Percentiles rank a stretch among this genome's conserved stretches.
Conservation (phyloP, 352 stramenopile genomes). For the Globisporangium recalcitrans region DNA sequence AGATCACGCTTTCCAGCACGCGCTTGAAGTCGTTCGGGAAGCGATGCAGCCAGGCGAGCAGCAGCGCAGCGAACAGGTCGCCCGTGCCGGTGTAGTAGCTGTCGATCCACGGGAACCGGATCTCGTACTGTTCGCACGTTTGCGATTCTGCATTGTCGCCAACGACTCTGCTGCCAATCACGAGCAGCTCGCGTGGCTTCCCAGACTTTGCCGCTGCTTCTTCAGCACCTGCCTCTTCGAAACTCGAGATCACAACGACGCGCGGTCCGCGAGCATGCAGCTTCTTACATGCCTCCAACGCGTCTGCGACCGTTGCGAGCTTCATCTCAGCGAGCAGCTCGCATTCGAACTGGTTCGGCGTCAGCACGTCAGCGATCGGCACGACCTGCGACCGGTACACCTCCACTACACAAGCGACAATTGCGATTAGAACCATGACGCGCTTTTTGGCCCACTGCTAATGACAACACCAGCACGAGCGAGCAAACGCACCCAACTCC, state of each 20-base stretch:
- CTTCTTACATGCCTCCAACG: conserved; percentile 62
- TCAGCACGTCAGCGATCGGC: conserved; percentile 79
- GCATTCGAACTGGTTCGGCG: conserved; percentile 84
- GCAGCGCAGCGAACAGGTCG: conserved; percentile 75
- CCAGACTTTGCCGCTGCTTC: conserved; percentile 25
- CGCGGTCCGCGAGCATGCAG: conserved; percentile 65
- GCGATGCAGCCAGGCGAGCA: conserved; percentile 74
- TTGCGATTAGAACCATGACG: conserved; percentile 3
- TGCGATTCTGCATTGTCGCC: conserved; percentile 5
- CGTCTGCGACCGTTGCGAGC: conserved; percentile 59
- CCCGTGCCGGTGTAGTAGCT: conserved; percentile 83
- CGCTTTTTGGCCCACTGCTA: background rate
- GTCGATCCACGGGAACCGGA: conserved; percentile 73
- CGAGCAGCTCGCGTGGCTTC: conserved; percentile 41
- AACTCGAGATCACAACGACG: conserved; percentile 83
- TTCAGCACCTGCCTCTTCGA: conserved; percentile 43
- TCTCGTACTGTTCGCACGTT: conserved; percentile 68
- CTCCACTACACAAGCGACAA: conserved; percentile 39
- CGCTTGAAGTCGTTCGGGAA: conserved; percentile 57
- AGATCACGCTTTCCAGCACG: conserved; percentile 70
- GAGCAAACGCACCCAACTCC: conserved; percentile 53
- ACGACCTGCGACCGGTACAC: conserved; percentile 75
- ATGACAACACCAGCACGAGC: background rate
- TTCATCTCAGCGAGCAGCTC: conserved; percentile 72
- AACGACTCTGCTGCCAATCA: conserved; percentile 61